Base-by-base conservation (phyloP, 148 eudicot species). In the Cornus kousa region DNA sequence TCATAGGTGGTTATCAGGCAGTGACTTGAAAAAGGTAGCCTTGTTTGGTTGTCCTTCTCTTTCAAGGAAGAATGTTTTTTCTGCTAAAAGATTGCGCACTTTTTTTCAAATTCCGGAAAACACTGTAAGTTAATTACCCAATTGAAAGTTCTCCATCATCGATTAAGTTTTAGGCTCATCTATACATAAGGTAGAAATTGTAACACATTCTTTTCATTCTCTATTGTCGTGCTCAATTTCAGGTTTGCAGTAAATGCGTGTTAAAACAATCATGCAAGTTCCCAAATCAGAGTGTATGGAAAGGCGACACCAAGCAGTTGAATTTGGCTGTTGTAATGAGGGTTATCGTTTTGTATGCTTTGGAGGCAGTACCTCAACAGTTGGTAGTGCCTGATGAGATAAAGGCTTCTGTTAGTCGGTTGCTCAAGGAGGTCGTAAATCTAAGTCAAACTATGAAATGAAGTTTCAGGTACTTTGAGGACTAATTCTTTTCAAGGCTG, bases 41-140 rank as follows among this genome's bases (percentile, higher is more conserved):
- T 65, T 80, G 65, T 92, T 90, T 67, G 98, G 98, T 67, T 94
- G 98, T 50, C 98, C 98, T 70, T 92, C 97, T 32, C 77, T 81
- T 40, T 81, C 75, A 50, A 87, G 72, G 84, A 88, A 84, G 86
- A 83, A 66, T 50, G 80, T 90, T 37, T 81, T 85, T 72, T 82
- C 90, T 72, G 97, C 98, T 67, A 94, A 94, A 79, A 83, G 83
- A 3, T 72, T 92, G 80, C 94, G 98, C 59, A 14, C 57, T 59
- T 90, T 83, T 75, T 94, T 90, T 62, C 32, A 80, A 74, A 89
- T 92, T 71, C 86, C 74, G 24, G 93, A 87, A 85, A 80, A 89
- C 74, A 83, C 79, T 24, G 97, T 92, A 77, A 84, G 91, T 83
- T 31, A 71, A 37, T 50, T 46, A 7, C 31, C 53, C 74, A 62